phyloP scores from a whole-genome alignment of 805 yeast genomes.

The Cyberlindnera subsufficiens region DNA sequence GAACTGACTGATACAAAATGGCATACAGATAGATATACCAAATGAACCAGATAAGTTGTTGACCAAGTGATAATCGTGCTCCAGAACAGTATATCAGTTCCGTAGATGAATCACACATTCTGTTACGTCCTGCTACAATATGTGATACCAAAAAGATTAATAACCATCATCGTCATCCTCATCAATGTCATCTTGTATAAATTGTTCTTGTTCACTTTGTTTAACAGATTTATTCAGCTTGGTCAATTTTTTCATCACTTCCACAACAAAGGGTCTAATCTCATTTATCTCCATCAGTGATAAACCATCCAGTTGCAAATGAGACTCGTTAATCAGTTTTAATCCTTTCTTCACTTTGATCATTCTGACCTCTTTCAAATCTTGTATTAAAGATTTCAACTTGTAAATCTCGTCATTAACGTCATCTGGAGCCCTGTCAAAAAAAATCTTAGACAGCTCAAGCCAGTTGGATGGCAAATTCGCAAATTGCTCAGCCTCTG shows the following conservation, averaged over 20 bases:
- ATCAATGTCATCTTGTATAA: conserved; percentile 4
- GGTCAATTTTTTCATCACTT: conserved; percentile 74
- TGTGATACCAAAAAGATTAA: background rate
- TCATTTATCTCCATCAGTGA: conserved; percentile 85
- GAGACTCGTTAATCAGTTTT: conserved; percentile 69
- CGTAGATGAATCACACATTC: too few species aligned
- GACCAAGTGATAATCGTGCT: too few species aligned
- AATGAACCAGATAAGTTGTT: too few species aligned
- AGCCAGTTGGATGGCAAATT: conserved; percentile 86
- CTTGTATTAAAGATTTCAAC: conserved; percentile 68
- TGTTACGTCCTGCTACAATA: too few species aligned
- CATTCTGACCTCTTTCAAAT: conserved; percentile 75
- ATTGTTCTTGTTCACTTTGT: conserved; percentile 6
- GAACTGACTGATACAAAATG: too few species aligned
- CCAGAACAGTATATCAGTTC: too few species aligned
- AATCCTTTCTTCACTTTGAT: conserved; percentile 81
- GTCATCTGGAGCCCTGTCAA: conserved; percentile 72
- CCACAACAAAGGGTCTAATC: conserved; percentile 73
- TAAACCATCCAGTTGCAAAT: conserved; percentile 76
- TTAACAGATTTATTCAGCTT: conserved; percentile 37
- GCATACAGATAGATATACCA: too few species aligned
- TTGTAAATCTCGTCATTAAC: conserved; percentile 66
- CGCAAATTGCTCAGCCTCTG: conserved; percentile 53
- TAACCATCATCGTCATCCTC: background rate
- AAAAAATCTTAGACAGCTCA: conserved; percentile 65